Evolutionary conservation across 2,329 filamentous ascomycete genomes (phyloP), one percentile per base, ranked within the genome.

Genomic region (Chaetomium olivaceum): DNA sequence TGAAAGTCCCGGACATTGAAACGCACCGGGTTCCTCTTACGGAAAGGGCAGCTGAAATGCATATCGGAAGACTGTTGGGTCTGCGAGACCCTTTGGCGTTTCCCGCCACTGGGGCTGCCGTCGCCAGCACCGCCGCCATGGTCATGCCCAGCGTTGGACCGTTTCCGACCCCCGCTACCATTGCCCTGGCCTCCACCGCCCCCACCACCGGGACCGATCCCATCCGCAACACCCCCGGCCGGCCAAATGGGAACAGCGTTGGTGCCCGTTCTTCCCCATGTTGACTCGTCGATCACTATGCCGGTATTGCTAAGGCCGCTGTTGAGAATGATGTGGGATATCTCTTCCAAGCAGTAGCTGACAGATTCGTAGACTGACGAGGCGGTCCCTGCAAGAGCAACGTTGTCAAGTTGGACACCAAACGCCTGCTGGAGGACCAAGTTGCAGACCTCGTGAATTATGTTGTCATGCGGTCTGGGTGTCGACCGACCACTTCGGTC

Each of bases 11-110:
- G 69, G 33, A 72, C 62, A 25, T 73, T 73, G 62, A 73, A 73
- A 58, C 58, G 69, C 57, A 68, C 56, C 16, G 71, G 71, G 46
- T 73, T 73, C 36, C 71, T 62, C 65, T 73, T 73, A 25, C 71
- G 69, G 52, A 71, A 73, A 11, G 71, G 71, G 54, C 71, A 73
- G 65, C 71, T 71, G 23, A 69, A 58, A 4, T 61, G 50, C 51
- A 65, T 54, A 6, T 43, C 61, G 7, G 50, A 21, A 1, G 23
- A 8, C 43, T 43, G 60, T 29, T 63, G 19, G 25, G 25, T 19
- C 9, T 56, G 12, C 39, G 39, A 65, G 19, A 46, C 51, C 55
- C 56, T 69, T 29, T 60, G 64, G 12, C 66, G 56, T 43, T 69
- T 69, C 12, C 62, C 58, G 12, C 57, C 62, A 7, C 58, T 65